These are phyloP conservation scores for Tilletia walkeri DNA, from an alignment of 1,284 basidiomycete genomes.

Conservation along the genomic window DNA sequence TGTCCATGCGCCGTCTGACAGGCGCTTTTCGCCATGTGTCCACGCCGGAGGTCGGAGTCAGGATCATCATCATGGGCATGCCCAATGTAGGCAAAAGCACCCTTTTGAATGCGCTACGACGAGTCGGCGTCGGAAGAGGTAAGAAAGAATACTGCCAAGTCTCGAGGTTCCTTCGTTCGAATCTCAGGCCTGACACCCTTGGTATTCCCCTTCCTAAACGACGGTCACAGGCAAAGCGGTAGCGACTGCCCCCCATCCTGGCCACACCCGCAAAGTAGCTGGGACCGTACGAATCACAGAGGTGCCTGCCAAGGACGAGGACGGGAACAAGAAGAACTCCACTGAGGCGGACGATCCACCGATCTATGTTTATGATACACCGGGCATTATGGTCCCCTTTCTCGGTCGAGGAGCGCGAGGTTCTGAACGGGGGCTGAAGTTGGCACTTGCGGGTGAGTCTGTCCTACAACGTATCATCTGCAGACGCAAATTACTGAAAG, in stretches of 20 bases:
- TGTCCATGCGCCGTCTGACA: slow-evolving; percentile 28
- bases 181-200: too few relatives aligned
- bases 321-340: slow-evolving; percentile 57
- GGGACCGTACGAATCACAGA: slow-evolving; percentile 51
- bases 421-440: slow-evolving; percentile 85
- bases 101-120: slow-evolving; percentile 83
- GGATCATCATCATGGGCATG: slow-evolving; percentile 68
- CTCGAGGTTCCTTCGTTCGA: too few relatives aligned
- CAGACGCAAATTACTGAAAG: too few relatives aligned
- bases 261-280: slow-evolving; percentile 51
- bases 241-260: slow-evolving; percentile 78
- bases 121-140: slow-evolving; percentile 82
- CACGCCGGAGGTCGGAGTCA: slow-evolving; percentile 51
- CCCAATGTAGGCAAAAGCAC: slow-evolving; percentile 98
- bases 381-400: slow-evolving; percentile 95
- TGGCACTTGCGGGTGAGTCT: slow-evolving; percentile 78
- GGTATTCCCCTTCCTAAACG: too few relatives aligned
- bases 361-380: slow-evolving; percentile 92
- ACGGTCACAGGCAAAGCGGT: slow-evolving; percentile 71
- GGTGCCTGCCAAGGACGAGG: slow-evolving; percentile 25
- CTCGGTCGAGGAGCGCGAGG: slow-evolving; percentile 80
- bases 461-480: too few relatives aligned
- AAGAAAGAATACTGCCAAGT: neutral
- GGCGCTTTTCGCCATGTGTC: slow-evolving; percentile 51
- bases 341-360: slow-evolving; percentile 70